Evolutionary conservation across 2,329 filamentous ascomycete species (phyloP), one percentile per base, ranked within the genome.

Genomic region (Simplicillium sp.): DNA sequence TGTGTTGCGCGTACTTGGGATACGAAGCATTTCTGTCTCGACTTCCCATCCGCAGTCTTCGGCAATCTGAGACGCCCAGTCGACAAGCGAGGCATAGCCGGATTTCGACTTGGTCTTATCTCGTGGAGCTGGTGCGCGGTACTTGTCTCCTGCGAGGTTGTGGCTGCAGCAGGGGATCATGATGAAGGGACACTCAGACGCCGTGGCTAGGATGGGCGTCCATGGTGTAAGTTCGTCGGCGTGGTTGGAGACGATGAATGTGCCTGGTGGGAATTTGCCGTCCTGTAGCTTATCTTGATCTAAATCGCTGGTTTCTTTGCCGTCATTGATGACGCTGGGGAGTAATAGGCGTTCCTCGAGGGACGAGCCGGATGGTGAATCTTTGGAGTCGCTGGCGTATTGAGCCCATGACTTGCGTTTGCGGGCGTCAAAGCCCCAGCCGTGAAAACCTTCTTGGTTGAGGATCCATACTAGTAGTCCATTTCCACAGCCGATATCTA

Each of bases 131-230:
- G 73, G 71, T 13, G 85, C 83, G 14, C 92, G 80, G 57, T 83
- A 92, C 44, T 64, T 71, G 17, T 77, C 75, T 1, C 92, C 92
- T 1, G 80, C 78, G 2, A 98, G 77, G 44, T 84, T 75, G 64
- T 97, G 88, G 48, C 87, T 94, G 65, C 92, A 98, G 66, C 92
- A 98, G 2, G 92, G 92, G 35, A 98, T 95, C 50, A 86, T 84
- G 46, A 98, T 78, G 60, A 96, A 98, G 0, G 88, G 84, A 11
- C 83, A 84, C 2, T 75, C 65, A 0, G 83, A 88, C 2, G 87
- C 66, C 7, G 78, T 76, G 1, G 87, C 89, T 33, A 98, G 75
- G 14, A 97, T 73, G 0, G 92, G 92, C 0, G 92, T 97, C 92
- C 92, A 98, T 1, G 87, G 79, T 0, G 92, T 98, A 12, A 98